These are phyloP conservation scores for Calonectria hongkongensis DNA, from an alignment of 2,329 filamentous ascomycete genomes.

Conservation along the genomic window DNA sequence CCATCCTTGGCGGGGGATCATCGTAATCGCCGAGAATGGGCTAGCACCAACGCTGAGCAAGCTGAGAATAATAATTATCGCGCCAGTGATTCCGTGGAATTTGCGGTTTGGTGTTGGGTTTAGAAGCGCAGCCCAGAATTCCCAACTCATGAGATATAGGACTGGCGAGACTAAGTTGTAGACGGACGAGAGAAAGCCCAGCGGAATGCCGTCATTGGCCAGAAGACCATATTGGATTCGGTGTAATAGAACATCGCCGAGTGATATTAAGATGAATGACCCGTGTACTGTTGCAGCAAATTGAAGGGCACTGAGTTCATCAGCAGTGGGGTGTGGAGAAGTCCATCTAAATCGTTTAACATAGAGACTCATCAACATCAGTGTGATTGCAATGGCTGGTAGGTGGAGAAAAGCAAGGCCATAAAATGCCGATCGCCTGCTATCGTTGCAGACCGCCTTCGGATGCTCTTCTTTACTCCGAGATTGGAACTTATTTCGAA, in stretches of 20 bases:
- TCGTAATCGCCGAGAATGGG: neutral
- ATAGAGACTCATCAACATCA: neutral
- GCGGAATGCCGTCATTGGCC: neutral
- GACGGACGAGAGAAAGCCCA: neutral
- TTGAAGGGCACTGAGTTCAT: conserved; percentile 10
- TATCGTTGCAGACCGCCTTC: neutral
- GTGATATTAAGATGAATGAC: conserved; percentile 6
- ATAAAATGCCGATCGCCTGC: neutral
- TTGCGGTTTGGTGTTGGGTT: neutral
- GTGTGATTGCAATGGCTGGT: neutral
- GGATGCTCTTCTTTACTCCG: neutral
- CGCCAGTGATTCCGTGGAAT: neutral
- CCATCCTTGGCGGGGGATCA: conserved; percentile 11
- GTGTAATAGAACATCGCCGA: neutral
- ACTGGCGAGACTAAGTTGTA: neutral
- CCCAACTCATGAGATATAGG: neutral
- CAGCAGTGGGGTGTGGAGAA: neutral
- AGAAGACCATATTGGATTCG: neutral
- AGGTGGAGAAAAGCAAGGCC: neutral
- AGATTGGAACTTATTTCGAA: neutral
- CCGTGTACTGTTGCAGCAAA: conserved; percentile 3
- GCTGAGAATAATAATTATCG: neutral
- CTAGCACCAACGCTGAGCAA: neutral
- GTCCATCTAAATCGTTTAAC: neutral
- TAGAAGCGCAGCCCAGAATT: neutral